Conservation (phyloP, 164 flowering plant genomes). For the Magnolia officinalis region DNA sequence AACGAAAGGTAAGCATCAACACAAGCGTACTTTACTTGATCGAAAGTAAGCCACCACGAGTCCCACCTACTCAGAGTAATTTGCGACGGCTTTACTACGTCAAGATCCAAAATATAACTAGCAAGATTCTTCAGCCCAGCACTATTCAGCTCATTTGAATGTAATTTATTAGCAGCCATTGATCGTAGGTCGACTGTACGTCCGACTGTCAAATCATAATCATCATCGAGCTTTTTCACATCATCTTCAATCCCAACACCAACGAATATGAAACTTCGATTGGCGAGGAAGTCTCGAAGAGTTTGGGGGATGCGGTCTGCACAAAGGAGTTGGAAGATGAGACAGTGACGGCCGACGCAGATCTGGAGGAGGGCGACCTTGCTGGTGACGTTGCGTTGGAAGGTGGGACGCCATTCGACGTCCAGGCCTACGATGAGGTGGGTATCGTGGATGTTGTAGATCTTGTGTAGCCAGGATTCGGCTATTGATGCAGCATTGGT, state of each 20-base stretch:
- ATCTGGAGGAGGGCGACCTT: conserved; percentile 1
- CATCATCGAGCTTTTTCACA: neutral
- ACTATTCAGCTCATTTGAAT: conserved; percentile 19
- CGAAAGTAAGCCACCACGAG: neutral
- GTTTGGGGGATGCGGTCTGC: conserved; percentile 1
- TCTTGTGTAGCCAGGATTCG: conserved; percentile 7
- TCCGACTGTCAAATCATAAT: conserved; percentile 1
- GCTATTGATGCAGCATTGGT: conserved; percentile 11
- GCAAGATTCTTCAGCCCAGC: conserved; percentile 44
- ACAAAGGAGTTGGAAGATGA: conserved; percentile 6
- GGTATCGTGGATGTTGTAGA: neutral
- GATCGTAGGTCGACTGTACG: conserved; percentile 3
- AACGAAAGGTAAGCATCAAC: conserved; percentile 15
- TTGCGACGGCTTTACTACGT: conserved; percentile 35
- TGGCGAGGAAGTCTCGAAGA: neutral
- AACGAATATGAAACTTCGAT: neutral
- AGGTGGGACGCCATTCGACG: conserved; percentile 47
- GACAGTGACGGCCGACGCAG: conserved; percentile 2
- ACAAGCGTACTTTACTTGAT: conserved; percentile 14
- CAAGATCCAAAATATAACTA: conserved; percentile 29
- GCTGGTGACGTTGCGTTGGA: conserved; percentile 11
- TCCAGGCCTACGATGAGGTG: conserved; percentile 48
- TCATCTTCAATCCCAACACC: conserved; percentile 4
- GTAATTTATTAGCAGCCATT: conserved; percentile 10
- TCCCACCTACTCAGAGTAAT: conserved; percentile 14